Evolutionary conservation across 1,284 basidiomycete genomes (phyloP), one percentile per base, ranked within the genome.

Genomic region (Rhizopogon parksii): DNA sequence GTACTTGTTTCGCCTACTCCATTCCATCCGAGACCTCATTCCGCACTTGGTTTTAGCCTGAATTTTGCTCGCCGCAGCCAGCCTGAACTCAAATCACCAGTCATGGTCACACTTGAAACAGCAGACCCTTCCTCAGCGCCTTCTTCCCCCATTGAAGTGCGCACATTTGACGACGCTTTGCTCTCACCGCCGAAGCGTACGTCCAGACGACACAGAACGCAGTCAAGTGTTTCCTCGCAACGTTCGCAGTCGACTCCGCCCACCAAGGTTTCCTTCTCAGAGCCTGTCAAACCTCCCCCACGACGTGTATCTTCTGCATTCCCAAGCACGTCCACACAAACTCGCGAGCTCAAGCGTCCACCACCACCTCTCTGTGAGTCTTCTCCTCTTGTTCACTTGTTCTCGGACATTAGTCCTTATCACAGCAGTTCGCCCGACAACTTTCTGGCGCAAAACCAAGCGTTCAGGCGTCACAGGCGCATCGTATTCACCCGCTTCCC

Each of bases 371-470:
- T 85, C 47, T 75, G 83, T 85, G 62, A 68, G 83, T 75, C 27
- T 21, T 48, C 21, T 24, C 5, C 21, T 24, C 21, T 24, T 24
- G 21, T 24, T 17, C 17, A 14, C 14, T 40, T 9, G 19, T 46
- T 46, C 21, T 30, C 38, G 4, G 2, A n/a, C 39, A 38, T 5
- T 2, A 8, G 37, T 7, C 4, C 4, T 17, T 25, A 46, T 55
- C 25, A 53, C 19, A 15, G 7, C 50, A 79, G 77, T 76, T 47
- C 82, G 85, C 25, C 84, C 85, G 0, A 85, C 79, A 2, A 83
- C 85, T 0, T 87, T 87, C 63, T 87, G 84, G 85, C 72, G 83
- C 30, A 80, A 78, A 55, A 83, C 80, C 2, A 74, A 68, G 37
- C 77, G 80, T 9, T 85, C 82, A 17, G 84, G 82, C 15, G 79